phyloP scores from a whole-genome alignment of 2,329 filamentous ascomycete species.

The Penicillium expansum region DNA sequence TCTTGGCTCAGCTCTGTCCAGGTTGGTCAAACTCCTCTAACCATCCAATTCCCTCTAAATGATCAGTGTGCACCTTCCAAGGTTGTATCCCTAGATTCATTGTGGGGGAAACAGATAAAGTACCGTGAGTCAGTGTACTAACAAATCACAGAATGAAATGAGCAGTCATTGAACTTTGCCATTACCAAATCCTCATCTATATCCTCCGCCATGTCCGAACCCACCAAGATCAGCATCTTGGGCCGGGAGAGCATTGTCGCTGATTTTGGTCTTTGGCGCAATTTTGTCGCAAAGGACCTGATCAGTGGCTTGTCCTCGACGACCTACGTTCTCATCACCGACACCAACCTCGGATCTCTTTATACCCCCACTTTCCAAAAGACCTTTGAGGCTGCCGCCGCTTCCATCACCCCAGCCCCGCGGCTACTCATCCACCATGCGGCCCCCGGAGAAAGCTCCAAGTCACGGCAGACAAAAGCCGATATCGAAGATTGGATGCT shows the following conservation, averaged over 20 bases:
- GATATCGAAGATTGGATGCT: conserved; percentile 98
- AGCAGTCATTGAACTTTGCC: conserved; percentile 14
- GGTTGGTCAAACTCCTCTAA: neutral
- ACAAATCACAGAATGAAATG: conserved; percentile 26
- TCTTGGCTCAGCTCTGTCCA: neutral
- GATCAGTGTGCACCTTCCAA: neutral
- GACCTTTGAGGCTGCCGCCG: conserved; percentile 56
- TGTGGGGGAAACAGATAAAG: conserved; percentile 11
- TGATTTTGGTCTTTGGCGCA: conserved; percentile 85
- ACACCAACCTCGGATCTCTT: conserved; percentile 79
- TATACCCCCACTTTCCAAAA: conserved; percentile 77
- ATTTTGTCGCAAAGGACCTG: conserved; percentile 77
- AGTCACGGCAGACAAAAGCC: conserved; percentile 88
- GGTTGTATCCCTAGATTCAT: conserved; percentile 15
- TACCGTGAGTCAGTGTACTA: conserved; percentile 12
- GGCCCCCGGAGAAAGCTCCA: conserved; percentile 88
- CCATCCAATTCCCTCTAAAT: neutral
- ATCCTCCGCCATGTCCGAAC: conserved; percentile 36
- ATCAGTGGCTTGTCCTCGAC: conserved; percentile 74
- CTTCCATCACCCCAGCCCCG: conserved; percentile 49
- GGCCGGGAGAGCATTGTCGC: conserved; percentile 88
- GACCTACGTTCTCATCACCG: conserved; percentile 94
- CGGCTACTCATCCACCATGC: conserved; percentile 83
- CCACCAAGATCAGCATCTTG: conserved; percentile 72
- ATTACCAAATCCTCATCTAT: conserved; percentile 10